Evolutionary conservation across 441 rosid genomes (phyloP), one percentile per base, ranked within the genome.

Genomic region (Pelargonium australe): DNA sequence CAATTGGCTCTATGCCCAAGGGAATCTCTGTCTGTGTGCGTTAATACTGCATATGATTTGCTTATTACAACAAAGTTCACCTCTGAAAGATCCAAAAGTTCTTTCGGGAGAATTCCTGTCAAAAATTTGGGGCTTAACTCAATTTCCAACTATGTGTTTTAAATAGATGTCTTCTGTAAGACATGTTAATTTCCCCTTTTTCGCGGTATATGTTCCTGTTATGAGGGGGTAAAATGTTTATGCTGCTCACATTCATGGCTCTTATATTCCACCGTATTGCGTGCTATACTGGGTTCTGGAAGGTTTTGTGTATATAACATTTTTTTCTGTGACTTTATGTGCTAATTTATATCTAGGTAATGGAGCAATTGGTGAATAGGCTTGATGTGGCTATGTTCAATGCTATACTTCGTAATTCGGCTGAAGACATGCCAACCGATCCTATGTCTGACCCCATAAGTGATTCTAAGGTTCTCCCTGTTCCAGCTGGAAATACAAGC

Each of bases 371-470:
- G 1, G 96, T 95, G 80, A 88, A 91, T 70, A 81, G 97, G 70
- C 75, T 95, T 80, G 99, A 95, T 82, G 96, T 92, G 66, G 97
- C 96, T 61, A 92, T 92, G 93, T 92, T 95, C 84, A 95, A 92
- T 84, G 99, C 99, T 64, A 85, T 95, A 74, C 97, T 91, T 71
- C 96, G 97, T 70, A 96, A 90, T 72, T 89, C 97, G 71, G 85
- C 71, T 72, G 94, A 95, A 64, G 97, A 89, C 63, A 90, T 90
- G 65, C 97, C 99, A 66, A 90, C 97, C 19, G 97, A 95, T 82
- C 99, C 99, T 67, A 87, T 95, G 12, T 95, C 97, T 72, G 99
- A 95, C 67, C 99, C 99, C 76, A 90, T 91, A 66, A 86, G 90
- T 43, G 86, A 95, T 78, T 71, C 82, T 43, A 84, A 79, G 67